Conservation (phyloP, 2,329 filamentous ascomycete genomes). For the Monosporascus sp. region DNA sequence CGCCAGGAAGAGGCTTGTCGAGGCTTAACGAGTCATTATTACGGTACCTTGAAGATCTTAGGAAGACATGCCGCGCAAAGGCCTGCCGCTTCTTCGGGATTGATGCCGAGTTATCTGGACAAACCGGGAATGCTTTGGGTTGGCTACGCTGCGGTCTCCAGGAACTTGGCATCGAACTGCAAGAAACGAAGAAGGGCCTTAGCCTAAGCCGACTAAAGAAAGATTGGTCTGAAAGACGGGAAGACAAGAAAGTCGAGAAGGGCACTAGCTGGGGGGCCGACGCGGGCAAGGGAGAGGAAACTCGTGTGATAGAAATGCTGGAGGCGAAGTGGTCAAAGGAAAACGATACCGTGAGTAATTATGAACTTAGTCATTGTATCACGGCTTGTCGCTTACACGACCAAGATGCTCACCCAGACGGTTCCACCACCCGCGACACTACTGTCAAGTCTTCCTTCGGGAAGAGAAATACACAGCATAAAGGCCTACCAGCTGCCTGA, state of each 20-base stretch:
- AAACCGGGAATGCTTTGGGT: slow-evolving; percentile 78
- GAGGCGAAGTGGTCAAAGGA: slow-evolving; percentile 85
- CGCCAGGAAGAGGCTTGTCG: slow-evolving; percentile 31
- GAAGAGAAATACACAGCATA: slow-evolving; percentile 75
- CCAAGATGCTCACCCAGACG: slow-evolving; percentile 70
- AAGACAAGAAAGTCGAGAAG: slow-evolving; percentile 74
- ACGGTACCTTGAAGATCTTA: slow-evolving; percentile 70
- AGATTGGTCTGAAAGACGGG: slow-evolving; percentile 66
- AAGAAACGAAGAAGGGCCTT: slow-evolving; percentile 45
- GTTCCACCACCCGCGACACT: slow-evolving; percentile 69
- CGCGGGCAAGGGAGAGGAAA: slow-evolving; percentile 79
- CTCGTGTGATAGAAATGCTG: slow-evolving; percentile 77
- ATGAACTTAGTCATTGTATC: background rate
- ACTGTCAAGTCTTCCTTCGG: slow-evolving; percentile 75
- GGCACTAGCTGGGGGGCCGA: slow-evolving; percentile 72
- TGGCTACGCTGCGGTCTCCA: slow-evolving; percentile 77
- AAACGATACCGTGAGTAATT: slow-evolving; percentile 73
- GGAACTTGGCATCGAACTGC: slow-evolving; percentile 62
- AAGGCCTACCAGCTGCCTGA: slow-evolving; percentile 61
- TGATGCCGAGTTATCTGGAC: slow-evolving; percentile 76
- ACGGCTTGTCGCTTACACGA: slow-evolving; percentile 5
- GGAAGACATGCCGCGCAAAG: slow-evolving; percentile 70
- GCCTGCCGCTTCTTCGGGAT: slow-evolving; percentile 88
- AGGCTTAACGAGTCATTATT: slow-evolving; percentile 61
- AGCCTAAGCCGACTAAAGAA: slow-evolving; percentile 52